Percentiles rank a stretch among this genome's conserved stretches.
These are phyloP conservation scores for Russula earlei DNA, from an alignment of 768 basidiomycete genomes.

Conservation along the genomic window DNA sequence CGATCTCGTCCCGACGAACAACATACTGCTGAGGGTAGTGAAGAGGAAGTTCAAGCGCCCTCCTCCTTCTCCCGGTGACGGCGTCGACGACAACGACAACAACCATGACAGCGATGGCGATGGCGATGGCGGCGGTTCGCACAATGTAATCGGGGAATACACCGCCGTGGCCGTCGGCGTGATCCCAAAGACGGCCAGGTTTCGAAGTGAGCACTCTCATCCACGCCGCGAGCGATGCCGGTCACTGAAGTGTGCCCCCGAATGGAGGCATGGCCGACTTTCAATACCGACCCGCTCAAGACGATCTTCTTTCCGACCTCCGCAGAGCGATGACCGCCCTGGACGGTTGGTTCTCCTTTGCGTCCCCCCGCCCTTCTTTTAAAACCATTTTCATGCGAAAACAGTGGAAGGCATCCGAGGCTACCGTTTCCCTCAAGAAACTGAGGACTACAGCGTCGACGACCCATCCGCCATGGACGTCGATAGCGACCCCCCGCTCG, in stretches of 20 bases:
- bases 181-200: constrained; percentile 76
- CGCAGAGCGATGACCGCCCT: constrained; percentile 67
- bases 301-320: constrained; percentile 62
- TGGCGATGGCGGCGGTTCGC: constrained; percentile 15
- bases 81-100: too few species aligned
- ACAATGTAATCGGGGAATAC: constrained; percentile 52
- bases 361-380: background rate
- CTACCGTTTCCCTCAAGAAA: constrained; percentile 62
- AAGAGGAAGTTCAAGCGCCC: constrained; percentile 51
- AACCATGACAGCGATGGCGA: too few species aligned
- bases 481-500: constrained; percentile 45
- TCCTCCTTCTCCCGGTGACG: too few species aligned
- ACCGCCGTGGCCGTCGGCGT: constrained; percentile 64
- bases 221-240: background rate
- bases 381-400: background rate
- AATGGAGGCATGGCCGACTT: constrained; percentile 83
- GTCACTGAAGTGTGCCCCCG: background rate
- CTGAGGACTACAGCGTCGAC: constrained; percentile 48
- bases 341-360: constrained; percentile 52
- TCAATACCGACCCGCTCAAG: constrained; percentile 69
- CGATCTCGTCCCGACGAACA: constrained; percentile 65
- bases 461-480: constrained; percentile 25
- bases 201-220: constrained; percentile 57
- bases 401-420: constrained; percentile 64
- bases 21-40: constrained; percentile 78